Conservation (phyloP, 306 rosid species). For the Prunus mira region DNA sequence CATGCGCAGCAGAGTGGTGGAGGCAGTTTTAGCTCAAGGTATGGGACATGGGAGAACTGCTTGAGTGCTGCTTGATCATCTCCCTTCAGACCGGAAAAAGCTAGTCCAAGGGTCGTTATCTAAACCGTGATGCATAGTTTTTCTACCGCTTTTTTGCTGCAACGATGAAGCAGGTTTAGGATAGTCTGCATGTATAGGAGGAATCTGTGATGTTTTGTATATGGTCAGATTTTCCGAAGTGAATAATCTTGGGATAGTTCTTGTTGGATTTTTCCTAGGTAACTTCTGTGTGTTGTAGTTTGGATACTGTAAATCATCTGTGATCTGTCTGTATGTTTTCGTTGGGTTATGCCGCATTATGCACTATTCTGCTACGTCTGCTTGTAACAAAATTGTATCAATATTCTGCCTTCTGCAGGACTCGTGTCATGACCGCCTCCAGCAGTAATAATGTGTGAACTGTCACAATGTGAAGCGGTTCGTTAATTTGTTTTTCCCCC, state of each 20-base stretch:
- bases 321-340: neutral
- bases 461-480: too few relatives aligned
- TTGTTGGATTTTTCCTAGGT: neutral
- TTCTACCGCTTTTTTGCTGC: too few relatives aligned
- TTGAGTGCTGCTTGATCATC: conserved; percentile 43
- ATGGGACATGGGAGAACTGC: conserved; percentile 76
- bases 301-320: neutral
- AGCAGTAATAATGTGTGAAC: too few relatives aligned
- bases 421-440: too few relatives aligned
- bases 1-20: conserved; percentile 83
- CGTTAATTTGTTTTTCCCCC: too few relatives aligned
- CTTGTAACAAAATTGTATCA: neutral
- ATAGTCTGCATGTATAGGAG: neutral
- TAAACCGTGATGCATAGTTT: neutral
- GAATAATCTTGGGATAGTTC: neutral
- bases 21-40: conserved; percentile 85
- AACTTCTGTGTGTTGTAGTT: neutral
- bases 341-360: neutral
- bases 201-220: neutral
- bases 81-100: neutral
- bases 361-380: neutral
- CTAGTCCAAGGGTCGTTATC: neutral
- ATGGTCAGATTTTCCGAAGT: neutral
- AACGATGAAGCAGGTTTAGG: neutral
- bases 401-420: too few relatives aligned